A percentile compares a stretch with the other conserved stretches of the same genome.
These are phyloP conservation scores for Suillus bovinus DNA, from an alignment of 768 basidiomycete genomes.

Conservation along the genomic window DNA sequence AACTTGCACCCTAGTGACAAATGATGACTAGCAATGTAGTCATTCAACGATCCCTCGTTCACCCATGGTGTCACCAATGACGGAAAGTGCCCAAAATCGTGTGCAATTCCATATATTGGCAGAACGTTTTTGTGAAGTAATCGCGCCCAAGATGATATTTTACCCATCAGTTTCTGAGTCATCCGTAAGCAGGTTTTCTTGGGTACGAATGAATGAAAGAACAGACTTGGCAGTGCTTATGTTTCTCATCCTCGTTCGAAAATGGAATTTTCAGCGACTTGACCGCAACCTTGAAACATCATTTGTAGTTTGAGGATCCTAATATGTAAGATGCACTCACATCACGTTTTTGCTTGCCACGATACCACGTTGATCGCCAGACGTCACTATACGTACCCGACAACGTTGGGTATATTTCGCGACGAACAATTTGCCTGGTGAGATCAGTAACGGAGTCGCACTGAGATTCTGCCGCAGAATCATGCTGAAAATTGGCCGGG, in stretches of 20 bases:
- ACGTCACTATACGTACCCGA: background rate
- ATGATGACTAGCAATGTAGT: constrained; percentile 13
- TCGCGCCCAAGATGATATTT: constrained; percentile 6
- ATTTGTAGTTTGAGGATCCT: background rate
- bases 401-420: background rate
- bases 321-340: background rate
- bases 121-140: constrained; percentile 19
- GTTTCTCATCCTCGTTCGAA: background rate
- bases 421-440: background rate
- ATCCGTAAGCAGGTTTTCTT: background rate
- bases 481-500: background rate
- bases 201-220: background rate
- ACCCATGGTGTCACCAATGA: constrained; percentile 28
- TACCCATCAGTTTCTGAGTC: background rate
- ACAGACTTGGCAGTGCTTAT: background rate
- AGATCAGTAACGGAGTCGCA: background rate
- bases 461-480: background rate
- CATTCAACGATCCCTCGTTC: constrained; percentile 23
- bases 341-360: background rate
- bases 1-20: constrained; percentile 14
- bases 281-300: background rate
- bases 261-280: constrained; percentile 3
- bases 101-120: constrained; percentile 20
- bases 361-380: background rate
- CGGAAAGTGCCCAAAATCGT: constrained; percentile 21